These are phyloP conservation scores for Alternaria triticina DNA, from an alignment of 2,329 filamentous ascomycete genomes.

Conservation along the genomic window DNA sequence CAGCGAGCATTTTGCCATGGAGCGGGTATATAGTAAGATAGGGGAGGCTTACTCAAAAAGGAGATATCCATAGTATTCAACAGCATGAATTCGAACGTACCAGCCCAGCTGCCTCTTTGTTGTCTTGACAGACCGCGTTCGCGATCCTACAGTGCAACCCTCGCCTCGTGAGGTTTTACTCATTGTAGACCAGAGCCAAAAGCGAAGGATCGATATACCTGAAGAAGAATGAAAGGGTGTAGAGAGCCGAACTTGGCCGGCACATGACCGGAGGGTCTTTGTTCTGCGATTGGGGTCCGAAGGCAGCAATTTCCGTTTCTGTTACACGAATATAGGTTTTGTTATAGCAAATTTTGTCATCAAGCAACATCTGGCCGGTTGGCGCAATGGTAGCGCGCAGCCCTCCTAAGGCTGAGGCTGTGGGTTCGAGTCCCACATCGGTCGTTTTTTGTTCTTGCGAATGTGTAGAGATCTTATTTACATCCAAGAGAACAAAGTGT, in stretches of 20 bases:
- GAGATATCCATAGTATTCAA: not conserved
- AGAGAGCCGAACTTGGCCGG: not conserved
- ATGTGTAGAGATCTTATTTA: no score
- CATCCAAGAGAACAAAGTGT: not conserved
- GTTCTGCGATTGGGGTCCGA: not conserved
- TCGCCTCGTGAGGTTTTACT: not conserved
- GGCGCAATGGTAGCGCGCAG: conserved; percentile 50
- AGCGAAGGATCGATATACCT: not conserved
- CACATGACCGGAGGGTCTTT: not conserved
- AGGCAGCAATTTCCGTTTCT: no score
- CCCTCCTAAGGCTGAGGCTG: conserved; percentile 50
- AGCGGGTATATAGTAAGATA: not conserved
- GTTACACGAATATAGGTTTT: not conserved
- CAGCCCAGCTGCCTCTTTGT: not conserved
- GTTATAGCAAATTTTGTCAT: conserved; percentile 1
- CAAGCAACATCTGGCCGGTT: conserved; percentile 32
- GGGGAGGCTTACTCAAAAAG: no score
- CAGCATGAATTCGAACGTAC: not conserved
- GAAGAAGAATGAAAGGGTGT: not conserved
- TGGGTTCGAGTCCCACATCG: conserved; percentile 48
- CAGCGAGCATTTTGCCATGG: not conserved
- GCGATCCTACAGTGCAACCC: not conserved
- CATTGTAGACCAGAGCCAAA: not conserved
- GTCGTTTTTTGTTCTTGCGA: conserved; percentile 24
- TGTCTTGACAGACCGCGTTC: not conserved